These are phyloP conservation scores for Scheffersomyces illinoinensis DNA, from an alignment of 1,139 yeast genomes.

Conservation along the genomic window DNA sequence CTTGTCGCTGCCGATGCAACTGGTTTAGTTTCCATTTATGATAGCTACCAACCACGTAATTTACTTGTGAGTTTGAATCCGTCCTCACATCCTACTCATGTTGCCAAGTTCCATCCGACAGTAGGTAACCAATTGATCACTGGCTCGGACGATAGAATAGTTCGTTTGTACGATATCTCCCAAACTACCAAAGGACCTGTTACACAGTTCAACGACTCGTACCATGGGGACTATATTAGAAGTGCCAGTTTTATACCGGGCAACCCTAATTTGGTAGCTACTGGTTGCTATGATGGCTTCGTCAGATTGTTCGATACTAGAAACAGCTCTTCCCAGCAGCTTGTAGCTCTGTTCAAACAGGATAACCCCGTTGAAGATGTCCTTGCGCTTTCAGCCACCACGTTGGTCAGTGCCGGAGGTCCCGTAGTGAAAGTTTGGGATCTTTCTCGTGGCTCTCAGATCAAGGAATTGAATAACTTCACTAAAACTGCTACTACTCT, in stretches of 20 bases:
- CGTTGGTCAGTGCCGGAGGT: slow-evolving; percentile 84
- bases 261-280: slow-evolving; percentile 71
- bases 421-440: slow-evolving; percentile 92
- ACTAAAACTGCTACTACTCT: slow-evolving; percentile 91
- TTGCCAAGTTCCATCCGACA: slow-evolving; percentile 86
- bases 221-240: slow-evolving; percentile 85
- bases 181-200: slow-evolving; percentile 67
- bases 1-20: slow-evolving; percentile 88
- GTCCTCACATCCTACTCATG: slow-evolving; percentile 85
- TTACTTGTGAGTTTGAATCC: slow-evolving; percentile 79
- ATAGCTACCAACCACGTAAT: slow-evolving; percentile 76
- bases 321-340: slow-evolving; percentile 51
- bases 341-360: slow-evolving; percentile 40
- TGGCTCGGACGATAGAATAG: slow-evolving; percentile 88
- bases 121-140: slow-evolving; percentile 72
- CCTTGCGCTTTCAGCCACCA: slow-evolving; percentile 78
- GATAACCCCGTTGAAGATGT: slow-evolving; percentile 79
- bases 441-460: slow-evolving; percentile 68
- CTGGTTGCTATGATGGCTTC: slow-evolving; percentile 92
- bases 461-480: slow-evolving; percentile 72
- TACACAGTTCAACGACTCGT: slow-evolving; percentile 59
- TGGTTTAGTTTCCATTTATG: slow-evolving; percentile 82
- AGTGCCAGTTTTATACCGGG: slow-evolving; percentile 78
- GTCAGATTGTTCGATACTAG: slow-evolving; percentile 89
- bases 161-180: slow-evolving; percentile 86